Conservation (phyloP, 2,329 filamentous ascomycete species). For the Aspergillus luchuensis region DNA sequence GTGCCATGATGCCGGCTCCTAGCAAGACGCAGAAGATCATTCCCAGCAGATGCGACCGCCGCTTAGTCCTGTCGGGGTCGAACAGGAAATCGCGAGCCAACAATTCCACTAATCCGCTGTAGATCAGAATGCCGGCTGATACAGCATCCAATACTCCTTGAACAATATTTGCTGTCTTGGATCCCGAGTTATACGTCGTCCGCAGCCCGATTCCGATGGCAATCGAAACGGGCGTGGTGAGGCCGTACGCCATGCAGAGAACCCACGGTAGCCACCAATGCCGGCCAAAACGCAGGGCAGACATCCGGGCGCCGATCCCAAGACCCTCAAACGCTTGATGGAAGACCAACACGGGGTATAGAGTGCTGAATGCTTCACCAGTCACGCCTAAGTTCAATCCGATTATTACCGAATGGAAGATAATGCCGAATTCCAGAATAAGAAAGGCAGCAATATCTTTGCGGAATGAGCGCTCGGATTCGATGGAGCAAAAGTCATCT, state of each 20-base stretch:
- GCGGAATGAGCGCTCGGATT: conserved; percentile 32
- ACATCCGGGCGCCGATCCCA: conserved; percentile 62
- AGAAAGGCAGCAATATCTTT: conserved; percentile 44
- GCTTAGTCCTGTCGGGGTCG: conserved; percentile 48
- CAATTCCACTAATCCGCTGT: conserved; percentile 54
- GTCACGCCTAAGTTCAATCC: conserved; percentile 62
- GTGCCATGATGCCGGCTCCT: conserved; percentile 51
- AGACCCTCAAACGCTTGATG: conserved; percentile 66
- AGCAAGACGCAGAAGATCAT: conserved; percentile 46
- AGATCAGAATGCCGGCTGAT: conserved; percentile 54
- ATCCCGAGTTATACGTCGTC: conserved; percentile 46
- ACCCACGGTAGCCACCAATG: conserved; percentile 53
- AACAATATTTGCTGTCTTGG: conserved; percentile 47
- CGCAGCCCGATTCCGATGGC: conserved; percentile 51
- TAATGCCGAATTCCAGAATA: conserved; percentile 61
- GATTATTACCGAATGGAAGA: conserved; percentile 66
- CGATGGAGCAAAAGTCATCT: conserved; percentile 10
- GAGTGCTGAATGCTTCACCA: conserved; percentile 57
- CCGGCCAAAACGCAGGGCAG: conserved; percentile 55
- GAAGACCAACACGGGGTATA: conserved; percentile 64
- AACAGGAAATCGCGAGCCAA: conserved; percentile 55
- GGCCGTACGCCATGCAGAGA: conserved; percentile 52
- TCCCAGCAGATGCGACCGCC: conserved; percentile 41
- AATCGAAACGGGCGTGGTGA: conserved; percentile 57
- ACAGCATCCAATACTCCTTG: conserved; percentile 51